Conservation (phyloP, 208 protist species). For the Leishmania guyanensis region DNA sequence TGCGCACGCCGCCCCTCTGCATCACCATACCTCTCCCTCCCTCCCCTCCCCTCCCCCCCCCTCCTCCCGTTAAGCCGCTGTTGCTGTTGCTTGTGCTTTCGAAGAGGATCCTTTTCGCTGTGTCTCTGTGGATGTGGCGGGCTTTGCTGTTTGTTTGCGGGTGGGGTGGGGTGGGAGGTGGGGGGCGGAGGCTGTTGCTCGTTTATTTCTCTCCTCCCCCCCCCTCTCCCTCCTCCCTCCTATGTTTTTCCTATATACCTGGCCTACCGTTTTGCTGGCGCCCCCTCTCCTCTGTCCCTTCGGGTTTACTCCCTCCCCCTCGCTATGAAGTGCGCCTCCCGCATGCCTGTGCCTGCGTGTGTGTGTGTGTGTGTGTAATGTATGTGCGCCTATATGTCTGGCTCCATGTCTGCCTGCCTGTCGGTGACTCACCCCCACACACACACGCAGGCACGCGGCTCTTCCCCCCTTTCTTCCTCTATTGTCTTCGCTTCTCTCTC, state of each 20-base stretch:
- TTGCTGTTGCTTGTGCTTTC: too few species aligned
- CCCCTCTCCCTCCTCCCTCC: not conserved
- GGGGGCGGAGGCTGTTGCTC: not conserved
- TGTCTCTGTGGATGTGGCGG: not conserved
- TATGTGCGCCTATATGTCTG: not conserved
- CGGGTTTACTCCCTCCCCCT: too few species aligned
- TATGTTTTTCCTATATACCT: not conserved
- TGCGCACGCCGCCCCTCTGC: too few species aligned
- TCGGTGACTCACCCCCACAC: too few species aligned
- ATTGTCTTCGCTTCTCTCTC: not conserved
- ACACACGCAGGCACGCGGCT: too few species aligned
- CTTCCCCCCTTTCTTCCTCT: too few species aligned
- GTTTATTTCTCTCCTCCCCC: not conserved
- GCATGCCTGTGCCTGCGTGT: not conserved
- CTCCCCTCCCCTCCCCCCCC: not conserved
- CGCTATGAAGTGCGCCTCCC: too few species aligned
- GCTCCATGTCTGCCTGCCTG: not conserved
- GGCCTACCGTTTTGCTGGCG: too few species aligned
- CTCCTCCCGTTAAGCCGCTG: too few species aligned
- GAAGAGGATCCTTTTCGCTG: not conserved
- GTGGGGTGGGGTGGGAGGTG: not conserved
- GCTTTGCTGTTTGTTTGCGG: not conserved
- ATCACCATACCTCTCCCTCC: not conserved
- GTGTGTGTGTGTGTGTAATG: not conserved
- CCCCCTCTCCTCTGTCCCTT: too few species aligned